A percentile compares a stretch with the other conserved stretches of the same genome.
Conservation (phyloP, 139 green algal genomes). For the Micromonas commoda region DNA sequence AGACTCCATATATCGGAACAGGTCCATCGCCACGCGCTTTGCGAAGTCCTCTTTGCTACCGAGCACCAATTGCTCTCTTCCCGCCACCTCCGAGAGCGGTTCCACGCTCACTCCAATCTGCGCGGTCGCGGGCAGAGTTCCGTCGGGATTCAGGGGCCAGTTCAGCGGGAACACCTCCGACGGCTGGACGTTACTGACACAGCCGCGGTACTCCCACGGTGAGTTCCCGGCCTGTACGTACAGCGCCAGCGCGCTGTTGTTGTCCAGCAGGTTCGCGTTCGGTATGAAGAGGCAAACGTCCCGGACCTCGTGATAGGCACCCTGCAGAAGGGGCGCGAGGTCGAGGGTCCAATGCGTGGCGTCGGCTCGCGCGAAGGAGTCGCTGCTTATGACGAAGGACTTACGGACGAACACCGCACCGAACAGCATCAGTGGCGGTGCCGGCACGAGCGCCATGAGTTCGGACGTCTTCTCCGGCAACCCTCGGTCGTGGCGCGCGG, state of each 20-base stretch:
- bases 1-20: slow-evolving; percentile 36
- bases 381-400: neutral
- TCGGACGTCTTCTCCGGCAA: too few relatives aligned
- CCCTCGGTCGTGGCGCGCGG: too few relatives aligned
- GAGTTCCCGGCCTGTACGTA: slow-evolving; percentile 39
- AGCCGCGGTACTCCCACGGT: slow-evolving; percentile 39
- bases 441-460: neutral
- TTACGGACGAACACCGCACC: neutral
- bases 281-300: slow-evolving; percentile 8
- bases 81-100: slow-evolving; percentile 13
- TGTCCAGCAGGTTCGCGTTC: slow-evolving; percentile 12
- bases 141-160: slow-evolving; percentile 28
- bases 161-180: slow-evolving; percentile 35
- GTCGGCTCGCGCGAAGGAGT: neutral
- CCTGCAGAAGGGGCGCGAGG: neutral
- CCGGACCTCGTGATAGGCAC: neutral
- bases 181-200: slow-evolving; percentile 30
- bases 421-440: neutral
- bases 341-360: slow-evolving; percentile 1
- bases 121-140: slow-evolving; percentile 3
- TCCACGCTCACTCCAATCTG: slow-evolving; percentile 46
- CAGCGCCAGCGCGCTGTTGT: slow-evolving; percentile 33
- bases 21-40: slow-evolving; percentile 34
- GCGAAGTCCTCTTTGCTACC: slow-evolving; percentile 33
- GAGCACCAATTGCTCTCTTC: slow-evolving; percentile 8